These are phyloP conservation scores for Prosopis cineraria DNA, from an alignment of 306 rosid genomes.

Conservation along the genomic window DNA sequence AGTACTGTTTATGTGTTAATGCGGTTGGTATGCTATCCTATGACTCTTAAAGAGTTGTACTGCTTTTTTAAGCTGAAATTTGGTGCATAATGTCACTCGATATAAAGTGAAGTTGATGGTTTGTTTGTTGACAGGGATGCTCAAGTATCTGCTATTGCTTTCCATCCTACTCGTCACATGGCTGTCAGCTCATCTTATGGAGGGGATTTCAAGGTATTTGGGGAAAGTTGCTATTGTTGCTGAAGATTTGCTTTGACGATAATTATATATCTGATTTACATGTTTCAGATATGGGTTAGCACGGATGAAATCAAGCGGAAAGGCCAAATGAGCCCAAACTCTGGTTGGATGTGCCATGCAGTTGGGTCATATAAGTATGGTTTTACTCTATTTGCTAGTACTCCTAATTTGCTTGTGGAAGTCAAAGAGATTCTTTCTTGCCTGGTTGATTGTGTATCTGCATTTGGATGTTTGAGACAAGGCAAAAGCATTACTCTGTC, in stretches of 20 bases:
- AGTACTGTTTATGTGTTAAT: conserved; percentile 11
- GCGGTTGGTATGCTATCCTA: background rate
- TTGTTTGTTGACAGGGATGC: conserved; percentile 65
- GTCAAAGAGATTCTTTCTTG: background rate
- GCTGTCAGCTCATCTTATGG: conserved; percentile 87
- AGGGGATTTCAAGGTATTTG: conserved; percentile 91
- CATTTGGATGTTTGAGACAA: background rate
- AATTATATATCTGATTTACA: conserved; percentile 29
- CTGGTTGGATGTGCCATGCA: conserved; percentile 94
- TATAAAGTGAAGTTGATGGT: conserved; percentile 22
- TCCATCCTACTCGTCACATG: conserved; percentile 73
- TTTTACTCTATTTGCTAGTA: conserved; percentile 20
- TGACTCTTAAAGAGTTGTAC: conserved; percentile 7
- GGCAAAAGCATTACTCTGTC: no score
- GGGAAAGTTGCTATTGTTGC: conserved; percentile 1
- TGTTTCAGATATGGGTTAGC: conserved; percentile 83
- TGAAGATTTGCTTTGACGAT: conserved; percentile 1
- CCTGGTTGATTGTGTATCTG: background rate
- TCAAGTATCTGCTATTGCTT: conserved; percentile 71
- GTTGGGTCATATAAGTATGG: conserved; percentile 93
- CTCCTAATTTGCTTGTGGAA: conserved; percentile 13
- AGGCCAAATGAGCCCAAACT: conserved; percentile 45
- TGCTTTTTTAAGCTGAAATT: conserved; percentile 29
- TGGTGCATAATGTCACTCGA: conserved; percentile 9
- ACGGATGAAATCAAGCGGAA: conserved; percentile 57